Percentiles rank a stretch among this genome's conserved stretches.
These are phyloP conservation scores for Tylopilus balloui DNA, from an alignment of 768 basidiomycete genomes.

Conservation along the genomic window DNA sequence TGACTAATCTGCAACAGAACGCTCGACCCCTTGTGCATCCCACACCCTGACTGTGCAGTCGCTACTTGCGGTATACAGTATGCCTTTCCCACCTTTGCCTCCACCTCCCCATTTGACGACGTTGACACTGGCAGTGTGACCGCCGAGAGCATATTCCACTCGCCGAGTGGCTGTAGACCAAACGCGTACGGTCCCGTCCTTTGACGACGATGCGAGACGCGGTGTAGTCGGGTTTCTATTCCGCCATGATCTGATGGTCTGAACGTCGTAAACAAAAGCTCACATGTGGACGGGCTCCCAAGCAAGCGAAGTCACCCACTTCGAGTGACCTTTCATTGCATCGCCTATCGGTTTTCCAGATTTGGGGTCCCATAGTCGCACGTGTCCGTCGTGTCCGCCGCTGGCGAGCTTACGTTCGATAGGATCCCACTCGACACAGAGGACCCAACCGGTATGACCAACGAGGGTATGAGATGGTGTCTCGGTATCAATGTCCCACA, in stretches of 20 bases:
- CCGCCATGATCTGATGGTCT: slow-evolving; percentile 1
- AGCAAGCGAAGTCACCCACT: slow-evolving; percentile 92
- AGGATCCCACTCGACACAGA: slow-evolving; percentile 97
- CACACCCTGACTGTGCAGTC: slow-evolving; percentile 93
- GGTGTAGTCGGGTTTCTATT: slow-evolving; percentile 71
- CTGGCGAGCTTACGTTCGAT: slow-evolving; percentile 87
- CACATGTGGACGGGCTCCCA: slow-evolving; percentile 97
- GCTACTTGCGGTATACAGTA: slow-evolving; percentile 92
- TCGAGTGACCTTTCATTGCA: slow-evolving; percentile 86
- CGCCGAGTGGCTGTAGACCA: slow-evolving; percentile 77
- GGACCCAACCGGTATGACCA: slow-evolving; percentile 94
- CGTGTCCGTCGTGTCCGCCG: slow-evolving; percentile 92
- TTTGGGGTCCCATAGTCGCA: slow-evolving; percentile 91
- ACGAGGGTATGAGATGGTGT: slow-evolving; percentile 80
- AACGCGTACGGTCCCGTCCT: slow-evolving; percentile 93
- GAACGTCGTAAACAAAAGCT: slow-evolving; percentile 23
- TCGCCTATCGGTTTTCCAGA: slow-evolving; percentile 86
- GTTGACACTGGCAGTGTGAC: slow-evolving; percentile 92
- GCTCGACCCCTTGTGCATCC: slow-evolving; percentile 73
- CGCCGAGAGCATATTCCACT: slow-evolving; percentile 81
- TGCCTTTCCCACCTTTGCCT: slow-evolving; percentile 55
- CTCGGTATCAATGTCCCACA: slow-evolving; percentile 95
- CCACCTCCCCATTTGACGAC: slow-evolving; percentile 96
- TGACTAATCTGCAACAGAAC: neutral
- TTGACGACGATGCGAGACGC: slow-evolving; percentile 90